Percentiles rank a stretch among this genome's conserved stretches.
These are phyloP conservation scores for Malassezia dermatis DNA, from an alignment of 1,284 basidiomycete genomes.

Conservation along the genomic window DNA sequence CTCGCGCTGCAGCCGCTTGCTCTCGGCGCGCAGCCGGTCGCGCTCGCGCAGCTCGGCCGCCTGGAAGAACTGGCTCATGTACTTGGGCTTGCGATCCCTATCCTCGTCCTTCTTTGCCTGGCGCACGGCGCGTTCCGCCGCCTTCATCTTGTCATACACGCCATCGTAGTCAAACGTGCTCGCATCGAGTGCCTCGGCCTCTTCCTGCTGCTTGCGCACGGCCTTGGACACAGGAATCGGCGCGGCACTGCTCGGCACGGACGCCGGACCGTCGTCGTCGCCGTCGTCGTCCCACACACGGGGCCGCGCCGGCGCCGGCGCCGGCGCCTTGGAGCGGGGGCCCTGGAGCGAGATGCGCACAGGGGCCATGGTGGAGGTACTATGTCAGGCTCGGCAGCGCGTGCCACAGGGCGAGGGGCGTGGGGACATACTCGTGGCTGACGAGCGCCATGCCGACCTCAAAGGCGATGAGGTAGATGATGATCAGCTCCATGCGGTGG, in stretches of 20 bases:
- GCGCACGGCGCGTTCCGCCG: conserved; percentile 59
- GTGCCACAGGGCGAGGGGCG: conserved; percentile 16
- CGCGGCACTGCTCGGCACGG: background rate
- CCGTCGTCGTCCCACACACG: background rate
- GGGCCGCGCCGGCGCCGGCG: background rate
- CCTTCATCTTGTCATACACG: conserved; percentile 91
- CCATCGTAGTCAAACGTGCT: conserved; percentile 92
- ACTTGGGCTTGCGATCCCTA: conserved; percentile 64
- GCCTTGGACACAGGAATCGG: conserved; percentile 23
- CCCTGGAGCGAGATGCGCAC: background rate
- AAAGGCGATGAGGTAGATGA: conserved; percentile 38
- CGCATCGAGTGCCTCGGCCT: conserved; percentile 67
- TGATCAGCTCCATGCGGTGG: conserved; percentile 45
- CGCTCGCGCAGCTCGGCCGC: conserved; percentile 75
- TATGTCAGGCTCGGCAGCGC: too few species aligned
- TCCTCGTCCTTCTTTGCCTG: conserved; percentile 59
- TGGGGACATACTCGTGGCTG: conserved; percentile 33
- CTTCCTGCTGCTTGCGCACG: conserved; percentile 37
- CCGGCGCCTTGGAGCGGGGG: background rate
- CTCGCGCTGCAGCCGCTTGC: conserved; percentile 92
- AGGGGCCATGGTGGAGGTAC: background rate
- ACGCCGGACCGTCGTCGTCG: background rate
- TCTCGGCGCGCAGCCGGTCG: conserved; percentile 83
- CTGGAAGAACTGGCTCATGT: conserved; percentile 70
- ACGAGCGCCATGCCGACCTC: conserved; percentile 33